Conservation (phyloP, 1,284 basidiomycete genomes). For the Leccinum fallax region DNA sequence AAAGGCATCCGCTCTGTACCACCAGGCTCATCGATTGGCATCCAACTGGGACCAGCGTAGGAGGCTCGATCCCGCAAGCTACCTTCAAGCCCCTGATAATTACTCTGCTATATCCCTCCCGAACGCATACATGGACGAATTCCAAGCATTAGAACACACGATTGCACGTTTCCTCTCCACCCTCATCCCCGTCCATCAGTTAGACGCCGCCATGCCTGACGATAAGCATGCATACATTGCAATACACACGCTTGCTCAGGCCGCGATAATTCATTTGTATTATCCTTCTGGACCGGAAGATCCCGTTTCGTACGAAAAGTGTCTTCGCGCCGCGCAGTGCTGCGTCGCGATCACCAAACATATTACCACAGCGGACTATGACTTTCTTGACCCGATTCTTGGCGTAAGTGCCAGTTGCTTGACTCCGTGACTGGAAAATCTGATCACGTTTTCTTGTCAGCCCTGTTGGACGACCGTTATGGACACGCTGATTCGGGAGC, state of each 20-base stretch:
- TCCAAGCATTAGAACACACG: constrained; percentile 60
- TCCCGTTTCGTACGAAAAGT: constrained; percentile 62
- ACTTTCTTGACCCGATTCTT: constrained; percentile 72
- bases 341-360: constrained; percentile 61
- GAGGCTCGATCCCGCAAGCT: constrained; percentile 29
- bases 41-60: constrained; percentile 61
- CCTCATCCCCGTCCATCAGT: constrained; percentile 63
- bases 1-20: constrained; percentile 74
- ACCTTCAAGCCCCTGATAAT: constrained; percentile 19
- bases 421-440: constrained; percentile 6
- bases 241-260: constrained; percentile 65
- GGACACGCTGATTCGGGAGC: constrained; percentile 64
- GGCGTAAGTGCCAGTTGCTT: constrained; percentile 50
- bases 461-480: constrained; percentile 71
- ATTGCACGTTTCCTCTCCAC: constrained; percentile 63
- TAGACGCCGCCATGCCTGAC: constrained; percentile 56
- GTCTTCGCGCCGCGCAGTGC: constrained; percentile 58
- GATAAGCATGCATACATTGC: constrained; percentile 62
- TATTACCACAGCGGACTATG: constrained; percentile 62
- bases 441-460: constrained; percentile 38
- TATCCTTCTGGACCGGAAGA: constrained; percentile 62
- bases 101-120: constrained; percentile 45
- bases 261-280: constrained; percentile 66
- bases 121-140: constrained; percentile 54
- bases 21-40: constrained; percentile 62